Evolutionary conservation across 148 eudicot genomes (phyloP), one percentile per base, ranked within the genome.

Genomic region (Cornus controversa): DNA sequence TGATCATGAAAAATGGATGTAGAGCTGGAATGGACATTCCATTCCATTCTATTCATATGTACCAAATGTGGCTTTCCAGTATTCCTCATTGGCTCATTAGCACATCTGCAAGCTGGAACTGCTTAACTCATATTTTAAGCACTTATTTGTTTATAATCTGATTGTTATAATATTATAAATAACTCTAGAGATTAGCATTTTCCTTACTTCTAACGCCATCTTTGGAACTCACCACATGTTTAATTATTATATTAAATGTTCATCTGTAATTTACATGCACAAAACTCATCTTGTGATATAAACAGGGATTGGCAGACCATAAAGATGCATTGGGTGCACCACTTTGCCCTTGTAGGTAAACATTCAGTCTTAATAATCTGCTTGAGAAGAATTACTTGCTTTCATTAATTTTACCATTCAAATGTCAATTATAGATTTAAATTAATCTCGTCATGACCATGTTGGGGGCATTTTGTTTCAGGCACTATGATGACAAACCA

Each of bases 281-380:
- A 1, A 28, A 11, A 25, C 16, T 74, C 40, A 47, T 71, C 25
- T 75, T 40, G 53, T 57, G 42, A 66, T 74, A 14, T 64, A 76
- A 71, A 67, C 86, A 95, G 98, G 98, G 98, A 70, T 84, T 95
- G 81, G 98, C 98, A 63, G 98, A 95, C 42, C 98, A 95, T 81
- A 95, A 89, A 88, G 98, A 95, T 82, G 71, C 97, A 67, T 74
- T 94, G 81, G 98, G 97, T 81, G 97, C 98, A 54, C 98, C 98
- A 42, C 97, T 95, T 79, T 95, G 98, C 81, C 98, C 98, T 22
- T 94, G 98, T 63, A 90, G 98, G 98, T 94, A 84, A 77, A 75
- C 42, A 11, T 76, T 36, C 23, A 66, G 31, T 37, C 68, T 66
- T 74, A 29, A 47, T 68, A 50, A 31, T 73, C 25, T 69, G 53